Evolutionary conservation across 176 grass and related monocot species (phyloP).

Genomic region (Stipa capillata): DNA sequence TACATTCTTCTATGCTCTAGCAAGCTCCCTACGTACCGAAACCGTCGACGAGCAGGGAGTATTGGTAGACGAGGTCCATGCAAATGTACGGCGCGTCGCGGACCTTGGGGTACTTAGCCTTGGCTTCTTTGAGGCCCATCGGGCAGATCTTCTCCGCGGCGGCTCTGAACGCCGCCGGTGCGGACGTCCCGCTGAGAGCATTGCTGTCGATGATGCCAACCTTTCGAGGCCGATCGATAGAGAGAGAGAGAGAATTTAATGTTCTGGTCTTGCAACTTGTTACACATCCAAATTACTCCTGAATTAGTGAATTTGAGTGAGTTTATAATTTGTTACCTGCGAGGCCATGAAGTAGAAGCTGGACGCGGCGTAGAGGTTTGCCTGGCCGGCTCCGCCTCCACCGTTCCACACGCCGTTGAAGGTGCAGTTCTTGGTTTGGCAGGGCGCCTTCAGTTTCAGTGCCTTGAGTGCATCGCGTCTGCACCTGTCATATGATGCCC

Average conservation of each 20-base stretch:
- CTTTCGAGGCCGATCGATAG: too few species aligned
- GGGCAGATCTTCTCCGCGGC: not conserved
- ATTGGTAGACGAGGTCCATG: constrained; percentile 42
- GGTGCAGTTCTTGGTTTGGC: not conserved
- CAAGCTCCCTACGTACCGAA: too few species aligned
- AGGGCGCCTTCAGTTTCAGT: not conserved
- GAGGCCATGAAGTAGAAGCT: constrained; percentile 6
- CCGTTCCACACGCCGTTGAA: constrained; percentile 32
- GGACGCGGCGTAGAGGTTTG: not conserved
- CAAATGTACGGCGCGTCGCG: constrained; percentile 16
- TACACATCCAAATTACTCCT: too few species aligned
- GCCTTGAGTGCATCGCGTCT: not conserved
- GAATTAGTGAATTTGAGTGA: too few species aligned
- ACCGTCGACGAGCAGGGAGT: constrained; percentile 41
- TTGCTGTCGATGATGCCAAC: not conserved
- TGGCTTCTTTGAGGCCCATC: not conserved
- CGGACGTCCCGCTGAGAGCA: not conserved
- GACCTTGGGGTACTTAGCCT: not conserved
- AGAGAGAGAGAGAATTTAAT: too few species aligned
- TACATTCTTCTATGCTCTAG: too few species aligned
- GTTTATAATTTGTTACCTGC: too few species aligned
- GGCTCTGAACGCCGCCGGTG: not conserved
- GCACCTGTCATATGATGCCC: not conserved
- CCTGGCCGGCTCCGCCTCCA: constrained; percentile 22
- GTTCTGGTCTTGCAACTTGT: too few species aligned